Percentiles rank a stretch among this genome's conserved stretches.
These are phyloP conservation scores for Cladosporium sp. DNA, from an alignment of 2,329 filamentous ascomycete species.

Conservation along the genomic window DNA sequence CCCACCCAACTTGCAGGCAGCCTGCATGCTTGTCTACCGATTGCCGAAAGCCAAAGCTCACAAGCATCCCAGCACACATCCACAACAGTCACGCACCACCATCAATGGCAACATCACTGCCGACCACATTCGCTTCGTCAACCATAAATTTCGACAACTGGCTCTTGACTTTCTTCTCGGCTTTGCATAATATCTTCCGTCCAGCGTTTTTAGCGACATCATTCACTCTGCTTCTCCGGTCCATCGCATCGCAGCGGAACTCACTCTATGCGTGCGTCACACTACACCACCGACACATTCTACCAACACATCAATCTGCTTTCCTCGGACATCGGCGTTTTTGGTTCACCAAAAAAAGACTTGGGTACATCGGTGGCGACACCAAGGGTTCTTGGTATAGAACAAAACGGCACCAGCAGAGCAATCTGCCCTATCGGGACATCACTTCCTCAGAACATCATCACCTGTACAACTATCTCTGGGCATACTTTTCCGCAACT, in stretches of 20 bases:
- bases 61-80: slow-evolving; percentile 9
- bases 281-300: background rate
- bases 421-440: slow-evolving; percentile 20
- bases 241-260: slow-evolving; percentile 1
- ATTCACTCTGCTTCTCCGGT: slow-evolving; percentile 13
- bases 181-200: slow-evolving; percentile 22
- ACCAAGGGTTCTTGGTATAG: slow-evolving; percentile 19
- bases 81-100: background rate
- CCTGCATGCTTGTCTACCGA: slow-evolving; percentile 10
- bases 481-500: slow-evolving; percentile 16
- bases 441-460: slow-evolving; percentile 5
- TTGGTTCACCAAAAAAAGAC: slow-evolving; percentile 14
- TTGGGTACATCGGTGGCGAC: slow-evolving; percentile 20
- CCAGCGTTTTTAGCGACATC: slow-evolving; percentile 22
- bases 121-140: slow-evolving; percentile 13
- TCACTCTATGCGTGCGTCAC: slow-evolving; percentile 2
- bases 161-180: slow-evolving; percentile 7
- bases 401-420: slow-evolving; percentile 20
- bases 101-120: background rate
- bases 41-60: slow-evolving; percentile 16
- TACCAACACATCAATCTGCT: background rate
- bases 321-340: slow-evolving; percentile 16
- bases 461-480: slow-evolving; percentile 17
- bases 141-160: slow-evolving; percentile 4
- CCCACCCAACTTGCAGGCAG: slow-evolving; percentile 4